Evolutionary conservation across 2,329 filamentous ascomycete genomes (phyloP).

Genomic region (Alternaria sp.): DNA sequence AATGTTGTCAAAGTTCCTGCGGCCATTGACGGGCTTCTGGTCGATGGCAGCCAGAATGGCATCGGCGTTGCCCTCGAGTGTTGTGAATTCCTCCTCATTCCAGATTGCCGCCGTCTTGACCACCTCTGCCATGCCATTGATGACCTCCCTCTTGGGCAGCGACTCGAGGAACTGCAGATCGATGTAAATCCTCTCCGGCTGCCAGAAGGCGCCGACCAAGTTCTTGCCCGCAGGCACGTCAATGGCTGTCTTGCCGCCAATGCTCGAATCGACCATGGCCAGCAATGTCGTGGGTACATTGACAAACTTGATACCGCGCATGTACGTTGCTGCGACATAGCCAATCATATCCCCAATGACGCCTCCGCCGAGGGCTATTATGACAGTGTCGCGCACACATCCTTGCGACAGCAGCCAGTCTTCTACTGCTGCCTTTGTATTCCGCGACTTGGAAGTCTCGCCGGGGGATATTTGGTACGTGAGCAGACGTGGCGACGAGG

Average conservation of each 20-base stretch:
- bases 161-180: conserved; percentile 92
- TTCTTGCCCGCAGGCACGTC: conserved; percentile 97
- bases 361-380: conserved; percentile 92
- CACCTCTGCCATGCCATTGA: conserved; percentile 99
- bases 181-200: conserved; percentile 92
- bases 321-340: conserved; percentile 97
- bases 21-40: conserved; percentile 63
- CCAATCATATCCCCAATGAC: conserved; percentile 99
- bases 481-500: conserved; percentile 71
- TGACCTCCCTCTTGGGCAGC: conserved; percentile 87
- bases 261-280: conserved; percentile 98
- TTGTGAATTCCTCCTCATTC: conserved; percentile 84
- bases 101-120: conserved; percentile 98
- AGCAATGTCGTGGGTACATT: conserved; percentile 95
- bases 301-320: conserved; percentile 95
- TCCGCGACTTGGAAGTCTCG: conserved; percentile 90
- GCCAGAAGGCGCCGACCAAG: conserved; percentile 94
- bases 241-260: conserved; percentile 98
- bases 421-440: conserved; percentile 94
- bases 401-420: conserved; percentile 94
- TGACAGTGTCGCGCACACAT: conserved; percentile 94
- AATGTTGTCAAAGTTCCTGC: conserved; percentile 73
- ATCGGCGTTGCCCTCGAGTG: conserved; percentile 82
- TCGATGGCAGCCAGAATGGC: conserved; percentile 77
- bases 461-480: conserved; percentile 91